Evolutionary conservation across 1,139 yeast species (phyloP).

Genomic region (Geotrichum bryndzae): DNA sequence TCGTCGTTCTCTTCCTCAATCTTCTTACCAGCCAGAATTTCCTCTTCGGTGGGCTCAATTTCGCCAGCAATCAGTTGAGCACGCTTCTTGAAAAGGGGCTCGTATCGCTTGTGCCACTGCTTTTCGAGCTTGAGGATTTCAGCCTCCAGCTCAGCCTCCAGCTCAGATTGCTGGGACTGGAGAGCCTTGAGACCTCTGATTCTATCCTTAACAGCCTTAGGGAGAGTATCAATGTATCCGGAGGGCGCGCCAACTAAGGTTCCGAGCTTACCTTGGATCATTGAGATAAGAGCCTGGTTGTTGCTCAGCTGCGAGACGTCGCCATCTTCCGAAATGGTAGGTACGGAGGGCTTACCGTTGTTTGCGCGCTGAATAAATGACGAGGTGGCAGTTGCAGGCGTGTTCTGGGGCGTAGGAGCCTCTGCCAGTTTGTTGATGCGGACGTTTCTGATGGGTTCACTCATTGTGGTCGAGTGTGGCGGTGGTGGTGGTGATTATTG

Average conservation of each 20-base stretch:
- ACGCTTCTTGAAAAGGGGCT: conserved; percentile 74
- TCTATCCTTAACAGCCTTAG: conserved; percentile 68
- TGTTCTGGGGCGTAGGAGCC: conserved; percentile 98
- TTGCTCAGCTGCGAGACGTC: conserved; percentile 41
- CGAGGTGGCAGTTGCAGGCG: conserved; percentile 78
- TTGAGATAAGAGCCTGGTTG: conserved; percentile 71
- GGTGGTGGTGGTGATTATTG: not conserved
- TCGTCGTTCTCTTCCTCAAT: conserved; percentile 45
- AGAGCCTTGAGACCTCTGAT: conserved; percentile 79
- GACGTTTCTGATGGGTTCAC: conserved; percentile 60
- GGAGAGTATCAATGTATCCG: conserved; percentile 76
- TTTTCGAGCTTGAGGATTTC: conserved; percentile 84
- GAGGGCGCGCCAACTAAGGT: conserved; percentile 78
- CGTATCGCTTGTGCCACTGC: conserved; percentile 65
- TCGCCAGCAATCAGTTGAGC: conserved; percentile 64
- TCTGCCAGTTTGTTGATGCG: conserved; percentile 71
- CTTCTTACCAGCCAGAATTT: conserved; percentile 69
- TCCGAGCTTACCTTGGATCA: conserved; percentile 89
- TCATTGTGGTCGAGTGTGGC: conserved; percentile 37
- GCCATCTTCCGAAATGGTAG: conserved; percentile 61
- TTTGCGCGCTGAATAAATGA: conserved; percentile 58
- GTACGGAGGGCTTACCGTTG: conserved; percentile 55
- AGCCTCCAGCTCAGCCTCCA: conserved; percentile 87
- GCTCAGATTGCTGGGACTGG: conserved; percentile 71
- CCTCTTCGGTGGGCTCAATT: conserved; percentile 71